Conservation (phyloP, 2,329 filamentous ascomycete species). For the Penicillium psychrosexuale region DNA sequence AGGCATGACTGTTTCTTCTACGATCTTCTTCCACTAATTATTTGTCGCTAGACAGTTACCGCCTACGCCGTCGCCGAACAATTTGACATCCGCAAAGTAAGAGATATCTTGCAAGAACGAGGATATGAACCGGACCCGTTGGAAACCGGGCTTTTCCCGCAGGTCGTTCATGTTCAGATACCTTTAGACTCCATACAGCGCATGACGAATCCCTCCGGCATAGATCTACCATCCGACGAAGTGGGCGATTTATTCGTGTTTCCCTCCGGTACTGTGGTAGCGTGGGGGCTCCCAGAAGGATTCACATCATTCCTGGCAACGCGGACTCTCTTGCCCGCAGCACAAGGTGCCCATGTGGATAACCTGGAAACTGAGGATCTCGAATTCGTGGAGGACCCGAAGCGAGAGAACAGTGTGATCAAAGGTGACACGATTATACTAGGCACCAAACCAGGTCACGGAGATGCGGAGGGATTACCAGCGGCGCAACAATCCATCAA, state of each 20-base stretch:
- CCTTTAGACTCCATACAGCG: conserved; percentile 47
- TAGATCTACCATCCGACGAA: conserved; percentile 43
- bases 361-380: conserved; percentile 83
- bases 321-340: conserved; percentile 69
- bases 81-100: conserved; percentile 59
- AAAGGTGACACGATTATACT: conserved; percentile 85
- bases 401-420: conserved; percentile 70
- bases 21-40: not conserved
- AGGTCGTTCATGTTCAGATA: conserved; percentile 61
- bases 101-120: conserved; percentile 55
- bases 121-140: conserved; percentile 63
- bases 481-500: conserved; percentile 46
- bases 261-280: conserved; percentile 87
- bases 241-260: conserved; percentile 92
- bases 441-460: conserved; percentile 61
- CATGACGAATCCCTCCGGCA: conserved; percentile 40
- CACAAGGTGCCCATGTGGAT: conserved; percentile 68
- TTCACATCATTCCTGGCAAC: conserved; percentile 68
- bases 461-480: conserved; percentile 21
- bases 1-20: not conserved
- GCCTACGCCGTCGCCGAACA: conserved; percentile 67
- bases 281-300: conserved; percentile 80
- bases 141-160: conserved; percentile 60
- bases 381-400: conserved; percentile 75
- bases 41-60: conserved; percentile 50